A percentile compares a stretch with the other conserved stretches of the same genome.
Conservation (phyloP, 371 early-diverging fungal genomes). For the Lichtheimia corymbifera region DNA sequence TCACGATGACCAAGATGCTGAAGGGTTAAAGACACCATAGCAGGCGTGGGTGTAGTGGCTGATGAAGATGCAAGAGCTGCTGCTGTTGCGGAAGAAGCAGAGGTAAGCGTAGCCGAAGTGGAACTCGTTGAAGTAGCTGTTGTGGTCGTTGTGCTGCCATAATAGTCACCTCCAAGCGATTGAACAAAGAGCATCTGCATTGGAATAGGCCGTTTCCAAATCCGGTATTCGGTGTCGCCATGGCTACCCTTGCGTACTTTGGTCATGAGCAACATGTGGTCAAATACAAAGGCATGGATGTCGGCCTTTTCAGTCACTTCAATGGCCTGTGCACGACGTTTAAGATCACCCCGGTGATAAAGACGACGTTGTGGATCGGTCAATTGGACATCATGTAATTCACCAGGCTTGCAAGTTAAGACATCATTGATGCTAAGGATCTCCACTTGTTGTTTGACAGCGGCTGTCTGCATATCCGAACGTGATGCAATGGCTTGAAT, state of each 20-base stretch:
- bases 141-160: constrained; percentile 10
- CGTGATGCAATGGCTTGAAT: constrained; percentile 35
- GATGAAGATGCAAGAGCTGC: constrained; percentile 5
- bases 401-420: constrained; percentile 52
- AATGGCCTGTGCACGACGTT: constrained; percentile 64
- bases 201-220: constrained; percentile 71
- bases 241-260: constrained; percentile 58
- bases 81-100: no score
- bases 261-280: constrained; percentile 84
- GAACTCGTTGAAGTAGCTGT: no score
- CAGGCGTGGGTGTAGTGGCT: background rate
- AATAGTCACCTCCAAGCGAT: constrained; percentile 23
- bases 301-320: constrained; percentile 71
- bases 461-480: constrained; percentile 34
- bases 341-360: constrained; percentile 79
- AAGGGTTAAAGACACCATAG: constrained; percentile 24
- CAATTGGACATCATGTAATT: constrained; percentile 69
- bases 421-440: constrained; percentile 40
- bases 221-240: constrained; percentile 57
- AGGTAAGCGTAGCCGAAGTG: no score
- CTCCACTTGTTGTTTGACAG: constrained; percentile 31
- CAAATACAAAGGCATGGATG: constrained; percentile 83
- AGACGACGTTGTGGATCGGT: constrained; percentile 70
- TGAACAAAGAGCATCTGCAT: constrained; percentile 55
- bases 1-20: constrained; percentile 46